Evolutionary conservation across 179 eudicot species (phyloP).

Genomic region (Silene vulgaris): DNA sequence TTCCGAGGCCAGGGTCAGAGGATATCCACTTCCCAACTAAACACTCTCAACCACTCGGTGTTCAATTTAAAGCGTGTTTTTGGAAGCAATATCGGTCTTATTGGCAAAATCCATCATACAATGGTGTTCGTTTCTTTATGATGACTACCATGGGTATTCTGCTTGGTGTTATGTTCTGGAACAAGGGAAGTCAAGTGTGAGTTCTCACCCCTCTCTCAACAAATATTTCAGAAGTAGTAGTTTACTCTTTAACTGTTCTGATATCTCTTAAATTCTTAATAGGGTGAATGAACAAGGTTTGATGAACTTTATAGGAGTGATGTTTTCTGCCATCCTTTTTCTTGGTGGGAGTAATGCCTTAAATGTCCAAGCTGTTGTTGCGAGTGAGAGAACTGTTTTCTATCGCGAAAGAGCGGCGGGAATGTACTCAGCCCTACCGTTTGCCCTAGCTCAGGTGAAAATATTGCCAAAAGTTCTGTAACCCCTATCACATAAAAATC

Average conservation of each 20-base stretch:
- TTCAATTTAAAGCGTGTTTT: conserved; percentile 66
- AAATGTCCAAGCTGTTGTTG: conserved; percentile 56
- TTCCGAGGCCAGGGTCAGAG: conserved; percentile 38
- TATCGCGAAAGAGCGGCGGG: conserved; percentile 90
- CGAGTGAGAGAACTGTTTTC: conserved; percentile 72
- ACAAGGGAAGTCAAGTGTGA: conserved; percentile 54
- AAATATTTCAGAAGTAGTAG: too few relatives aligned
- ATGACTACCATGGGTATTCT: conserved; percentile 43
- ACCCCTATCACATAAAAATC: too few relatives aligned
- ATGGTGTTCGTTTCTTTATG: conserved; percentile 48
- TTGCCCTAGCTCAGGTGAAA: conserved; percentile 72
- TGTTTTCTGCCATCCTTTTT: conserved; percentile 62
- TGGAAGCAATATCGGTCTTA: conserved; percentile 72
- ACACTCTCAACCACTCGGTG: conserved; percentile 49
- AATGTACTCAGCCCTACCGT: conserved; percentile 73
- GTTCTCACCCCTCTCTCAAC: conserved; percentile 13
- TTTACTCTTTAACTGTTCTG: too few relatives aligned
- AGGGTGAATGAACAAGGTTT: conserved; percentile 60
- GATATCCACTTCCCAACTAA: conserved; percentile 58
- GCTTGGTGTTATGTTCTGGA: conserved; percentile 63
- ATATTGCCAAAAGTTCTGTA: not conserved
- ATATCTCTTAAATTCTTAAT: too few relatives aligned
- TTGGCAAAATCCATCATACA: conserved; percentile 66
- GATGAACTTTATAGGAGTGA: conserved; percentile 64
- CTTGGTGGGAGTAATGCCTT: conserved; percentile 63